Percentiles rank a stretch among this genome's conserved stretches.
Conservation (phyloP, 495 filamentous ascomycete species). For the Trichodelitschia bisporula region DNA sequence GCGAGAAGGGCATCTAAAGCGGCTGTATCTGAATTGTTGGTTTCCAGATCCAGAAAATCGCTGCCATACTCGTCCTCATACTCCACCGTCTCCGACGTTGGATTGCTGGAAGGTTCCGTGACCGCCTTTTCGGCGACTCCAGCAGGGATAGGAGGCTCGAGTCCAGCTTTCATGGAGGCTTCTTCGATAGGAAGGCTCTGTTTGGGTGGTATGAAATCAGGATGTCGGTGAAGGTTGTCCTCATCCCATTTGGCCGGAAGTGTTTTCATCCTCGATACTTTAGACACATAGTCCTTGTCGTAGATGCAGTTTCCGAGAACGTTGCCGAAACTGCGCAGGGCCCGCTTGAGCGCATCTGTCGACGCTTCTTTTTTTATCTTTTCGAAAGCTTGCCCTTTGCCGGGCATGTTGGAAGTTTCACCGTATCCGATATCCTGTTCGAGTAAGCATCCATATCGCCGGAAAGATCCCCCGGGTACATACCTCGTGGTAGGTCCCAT, state of each 20-base stretch:
- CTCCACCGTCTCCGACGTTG: too few species aligned
- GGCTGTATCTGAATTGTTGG: too few species aligned
- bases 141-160: too few species aligned
- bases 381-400: constrained; percentile 82
- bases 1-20: too few species aligned
- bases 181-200: too few species aligned
- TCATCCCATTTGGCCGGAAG: constrained; percentile 43
- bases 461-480: constrained; percentile 2
- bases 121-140: too few species aligned
- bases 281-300: constrained; percentile 75
- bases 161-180: too few species aligned
- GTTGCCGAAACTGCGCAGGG: constrained; percentile 83
- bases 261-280: constrained; percentile 61
- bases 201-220: constrained; percentile 39
- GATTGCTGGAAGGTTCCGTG: too few species aligned
- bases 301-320: constrained; percentile 93
- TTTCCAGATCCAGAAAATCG: too few species aligned
- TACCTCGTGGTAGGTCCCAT: constrained; percentile 83
- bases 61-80: too few species aligned
- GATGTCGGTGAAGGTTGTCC: constrained; percentile 55
- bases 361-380: constrained; percentile 97
- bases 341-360: constrained; percentile 77
- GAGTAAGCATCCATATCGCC: background rate
- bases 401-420: constrained; percentile 82
- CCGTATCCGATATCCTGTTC: constrained; percentile 75